phyloP scores from a whole-genome alignment of 164 flowering plant genomes.

The Paratinospora sagittata region DNA sequence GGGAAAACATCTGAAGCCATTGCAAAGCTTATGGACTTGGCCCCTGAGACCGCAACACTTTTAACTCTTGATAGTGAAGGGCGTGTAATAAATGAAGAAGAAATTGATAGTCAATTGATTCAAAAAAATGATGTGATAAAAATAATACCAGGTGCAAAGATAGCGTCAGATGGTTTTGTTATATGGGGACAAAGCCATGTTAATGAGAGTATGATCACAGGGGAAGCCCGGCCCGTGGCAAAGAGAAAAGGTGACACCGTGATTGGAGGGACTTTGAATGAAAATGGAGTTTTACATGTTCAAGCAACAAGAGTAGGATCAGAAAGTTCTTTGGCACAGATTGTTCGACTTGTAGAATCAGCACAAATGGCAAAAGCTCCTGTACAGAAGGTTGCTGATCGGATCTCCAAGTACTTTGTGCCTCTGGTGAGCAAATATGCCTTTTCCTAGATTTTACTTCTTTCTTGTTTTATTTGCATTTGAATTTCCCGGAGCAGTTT shows the following conservation, averaged over 20 bases:
- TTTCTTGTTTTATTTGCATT: not conserved
- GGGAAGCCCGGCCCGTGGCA: slow-evolving; percentile 73
- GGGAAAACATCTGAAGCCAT: slow-evolving; percentile 93
- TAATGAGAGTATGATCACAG: slow-evolving; percentile 95
- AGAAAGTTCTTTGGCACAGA: slow-evolving; percentile 82
- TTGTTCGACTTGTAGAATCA: slow-evolving; percentile 82
- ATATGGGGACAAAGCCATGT: slow-evolving; percentile 89
- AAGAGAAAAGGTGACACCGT: slow-evolving; percentile 76
- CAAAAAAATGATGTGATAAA: slow-evolving; percentile 77
- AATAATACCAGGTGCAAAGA: slow-evolving; percentile 75
- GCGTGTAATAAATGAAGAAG: slow-evolving; percentile 53
- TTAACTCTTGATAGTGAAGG: slow-evolving; percentile 57
- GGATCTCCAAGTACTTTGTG: slow-evolving; percentile 80
- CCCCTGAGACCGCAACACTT: slow-evolving; percentile 68
- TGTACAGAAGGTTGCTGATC: slow-evolving; percentile 86
- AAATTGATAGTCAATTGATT: slow-evolving; percentile 69
- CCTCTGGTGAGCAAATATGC: slow-evolving; percentile 48
- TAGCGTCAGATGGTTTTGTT: slow-evolving; percentile 79
- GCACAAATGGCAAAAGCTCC: slow-evolving; percentile 98
- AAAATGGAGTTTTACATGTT: slow-evolving; percentile 73
- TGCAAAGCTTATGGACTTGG: slow-evolving; percentile 77
- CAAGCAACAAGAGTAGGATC: slow-evolving; percentile 81
- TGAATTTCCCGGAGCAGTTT: not conserved
- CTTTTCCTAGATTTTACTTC: not conserved
- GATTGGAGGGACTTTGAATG: slow-evolving; percentile 89